Evolutionary conservation across 768 basidiomycete species (phyloP).

Genomic region (Suillus paluster): DNA sequence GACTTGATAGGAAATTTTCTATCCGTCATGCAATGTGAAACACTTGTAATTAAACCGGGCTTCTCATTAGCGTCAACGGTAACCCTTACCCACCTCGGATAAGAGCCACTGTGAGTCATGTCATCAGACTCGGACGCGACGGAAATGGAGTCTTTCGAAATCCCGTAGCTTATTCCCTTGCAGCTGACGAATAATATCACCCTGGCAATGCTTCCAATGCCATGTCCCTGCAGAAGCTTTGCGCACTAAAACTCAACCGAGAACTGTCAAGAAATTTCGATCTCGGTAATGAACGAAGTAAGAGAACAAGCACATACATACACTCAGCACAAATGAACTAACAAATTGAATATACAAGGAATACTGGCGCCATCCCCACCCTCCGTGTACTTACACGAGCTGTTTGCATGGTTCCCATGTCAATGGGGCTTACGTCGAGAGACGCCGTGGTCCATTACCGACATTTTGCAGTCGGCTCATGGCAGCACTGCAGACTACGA

Average conservation of each 20-base stretch:
- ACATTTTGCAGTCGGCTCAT: not conserved
- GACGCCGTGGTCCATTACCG: not conserved
- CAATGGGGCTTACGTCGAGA: not conserved
- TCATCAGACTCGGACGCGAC: not conserved
- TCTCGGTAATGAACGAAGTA: conserved; percentile 3
- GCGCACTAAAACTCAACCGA: not conserved
- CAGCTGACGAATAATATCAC: not conserved
- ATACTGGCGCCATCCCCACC: not conserved
- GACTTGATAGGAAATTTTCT: not conserved
- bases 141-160: not conserved
- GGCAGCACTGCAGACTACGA: not conserved
- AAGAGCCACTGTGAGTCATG: not conserved
- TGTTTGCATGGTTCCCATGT: not conserved
- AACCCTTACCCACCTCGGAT: conserved; percentile 7
- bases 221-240: not conserved
- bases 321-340: not conserved
- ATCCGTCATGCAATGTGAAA: conserved; percentile 3
- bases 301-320: not conserved
- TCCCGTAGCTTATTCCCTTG: not conserved
- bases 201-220: not conserved
- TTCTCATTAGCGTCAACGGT: not conserved
- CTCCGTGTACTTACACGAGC: not conserved
- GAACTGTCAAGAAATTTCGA: not conserved
- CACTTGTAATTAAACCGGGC: not conserved
- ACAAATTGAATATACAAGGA: not conserved